Percentiles rank a stretch among this genome's conserved stretches.
phyloP scores from a whole-genome alignment of 2,329 filamentous ascomycete genomes.

The Trichoderma citrinoviride region DNA sequence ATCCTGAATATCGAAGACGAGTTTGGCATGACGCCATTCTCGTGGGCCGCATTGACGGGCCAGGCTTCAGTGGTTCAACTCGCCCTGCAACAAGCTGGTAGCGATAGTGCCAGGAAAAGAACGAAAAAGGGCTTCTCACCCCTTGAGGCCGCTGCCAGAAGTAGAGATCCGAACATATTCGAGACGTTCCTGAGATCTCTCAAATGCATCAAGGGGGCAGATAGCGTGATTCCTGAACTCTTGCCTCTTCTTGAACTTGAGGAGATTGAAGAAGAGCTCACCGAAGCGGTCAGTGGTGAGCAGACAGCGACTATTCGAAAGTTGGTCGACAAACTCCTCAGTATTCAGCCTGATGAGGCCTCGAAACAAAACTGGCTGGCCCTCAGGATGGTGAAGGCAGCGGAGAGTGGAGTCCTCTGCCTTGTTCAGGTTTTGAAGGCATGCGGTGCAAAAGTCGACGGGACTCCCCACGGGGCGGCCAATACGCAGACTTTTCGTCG shows the following conservation, averaged over 20 bases:
- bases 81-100: background rate
- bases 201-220: background rate
- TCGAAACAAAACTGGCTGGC: background rate
- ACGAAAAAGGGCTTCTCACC: background rate
- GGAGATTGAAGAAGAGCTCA: background rate
- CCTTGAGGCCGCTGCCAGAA: background rate
- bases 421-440: background rate
- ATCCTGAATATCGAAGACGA: background rate
- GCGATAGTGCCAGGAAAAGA: background rate
- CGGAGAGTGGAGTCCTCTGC: background rate
- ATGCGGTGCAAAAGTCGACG: background rate
- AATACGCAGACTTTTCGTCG: too few species aligned
- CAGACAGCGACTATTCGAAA: background rate
- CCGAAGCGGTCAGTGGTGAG: rapidly evolving
- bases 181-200: background rate
- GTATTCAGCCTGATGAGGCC: background rate
- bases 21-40: background rate
- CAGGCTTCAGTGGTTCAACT: background rate
- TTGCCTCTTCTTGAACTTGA: background rate
- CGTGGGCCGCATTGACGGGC: background rate
- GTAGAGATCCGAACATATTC: background rate
- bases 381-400: background rate
- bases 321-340: background rate
- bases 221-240: too few species aligned
- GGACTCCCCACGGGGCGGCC: too few species aligned